Evolutionary conservation across 495 filamentous ascomycete species (phyloP).

Genomic region (Penicillium crystallinum): DNA sequence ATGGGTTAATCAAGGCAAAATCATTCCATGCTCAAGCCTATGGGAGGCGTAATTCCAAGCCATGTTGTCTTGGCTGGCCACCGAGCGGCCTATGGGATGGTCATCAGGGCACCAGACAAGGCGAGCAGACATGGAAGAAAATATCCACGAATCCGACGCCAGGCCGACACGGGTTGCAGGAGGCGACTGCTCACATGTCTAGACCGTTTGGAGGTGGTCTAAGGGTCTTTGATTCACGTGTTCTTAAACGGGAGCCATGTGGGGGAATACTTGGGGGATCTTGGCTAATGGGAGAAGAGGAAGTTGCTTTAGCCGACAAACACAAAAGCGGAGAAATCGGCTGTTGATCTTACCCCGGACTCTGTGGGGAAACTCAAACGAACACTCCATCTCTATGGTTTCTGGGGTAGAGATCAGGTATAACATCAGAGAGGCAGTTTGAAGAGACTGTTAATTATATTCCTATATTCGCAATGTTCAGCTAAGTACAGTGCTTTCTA

Average conservation of each 20-base stretch:
- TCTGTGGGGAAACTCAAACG: conserved; percentile 1
- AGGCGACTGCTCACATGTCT: background rate
- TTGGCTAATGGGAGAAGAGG: background rate
- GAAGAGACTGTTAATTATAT: background rate
- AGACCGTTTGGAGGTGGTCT: background rate
- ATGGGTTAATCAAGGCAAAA: background rate
- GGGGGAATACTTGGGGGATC: background rate
- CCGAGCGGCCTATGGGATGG: conserved; percentile 9
- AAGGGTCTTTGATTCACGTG: background rate
- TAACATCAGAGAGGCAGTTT: too few relatives aligned
- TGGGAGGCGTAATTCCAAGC: conserved; percentile 7
- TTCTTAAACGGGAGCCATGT: background rate
- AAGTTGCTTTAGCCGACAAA: background rate
- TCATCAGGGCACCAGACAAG: background rate
- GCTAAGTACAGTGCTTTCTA: background rate
- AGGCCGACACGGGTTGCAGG: background rate
- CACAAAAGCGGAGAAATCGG: background rate
- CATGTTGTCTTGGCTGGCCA: conserved; percentile 4
- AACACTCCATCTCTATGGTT: background rate
- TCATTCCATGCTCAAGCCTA: background rate
- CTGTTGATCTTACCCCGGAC: conserved; percentile 1
- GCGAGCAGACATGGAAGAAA: conserved; percentile 7
- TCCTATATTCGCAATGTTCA: too few relatives aligned
- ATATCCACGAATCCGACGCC: conserved; percentile 22
- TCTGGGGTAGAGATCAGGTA: background rate